phyloP scores from a whole-genome alignment of 306 rosid genomes.

The Quillaja saponaria region DNA sequence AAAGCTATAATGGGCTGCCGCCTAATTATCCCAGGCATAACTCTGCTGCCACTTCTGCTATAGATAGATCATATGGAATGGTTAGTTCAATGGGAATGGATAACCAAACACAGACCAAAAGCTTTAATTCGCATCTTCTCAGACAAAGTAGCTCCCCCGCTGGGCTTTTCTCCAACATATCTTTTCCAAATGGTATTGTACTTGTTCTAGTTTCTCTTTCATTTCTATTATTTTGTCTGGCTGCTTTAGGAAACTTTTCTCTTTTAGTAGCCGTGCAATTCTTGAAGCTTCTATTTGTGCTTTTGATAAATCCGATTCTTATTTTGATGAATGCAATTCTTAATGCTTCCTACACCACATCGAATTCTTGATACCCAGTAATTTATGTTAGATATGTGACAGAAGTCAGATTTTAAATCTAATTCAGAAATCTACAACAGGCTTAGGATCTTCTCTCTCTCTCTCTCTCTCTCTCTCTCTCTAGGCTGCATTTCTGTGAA shows the following conservation, averaged over 20 bases:
- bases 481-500: too few species aligned
- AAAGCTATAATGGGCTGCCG: constrained; percentile 55
- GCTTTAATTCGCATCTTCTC: constrained; percentile 37
- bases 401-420: too few species aligned
- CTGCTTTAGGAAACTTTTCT: neutral
- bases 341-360: too few species aligned
- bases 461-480: too few species aligned
- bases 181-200: constrained; percentile 59
- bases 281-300: too few species aligned
- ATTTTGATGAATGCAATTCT: too few species aligned
- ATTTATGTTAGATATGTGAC: too few species aligned
- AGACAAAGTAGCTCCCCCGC: constrained; percentile 71
- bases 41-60: constrained; percentile 42
- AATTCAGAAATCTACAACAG: too few species aligned
- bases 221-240: too few species aligned
- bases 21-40: constrained; percentile 81
- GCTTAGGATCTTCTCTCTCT: too few species aligned
- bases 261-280: neutral
- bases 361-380: too few species aligned
- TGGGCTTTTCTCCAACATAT: constrained; percentile 52
- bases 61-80: constrained; percentile 53
- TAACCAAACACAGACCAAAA: constrained; percentile 32
- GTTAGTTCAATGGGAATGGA: constrained; percentile 48
- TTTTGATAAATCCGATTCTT: too few species aligned
- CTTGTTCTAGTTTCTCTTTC: constrained; percentile 18